Evolutionary conservation across 1,284 basidiomycete species (phyloP).

Genomic region (Cutaneotrichosporon daszewskae): DNA sequence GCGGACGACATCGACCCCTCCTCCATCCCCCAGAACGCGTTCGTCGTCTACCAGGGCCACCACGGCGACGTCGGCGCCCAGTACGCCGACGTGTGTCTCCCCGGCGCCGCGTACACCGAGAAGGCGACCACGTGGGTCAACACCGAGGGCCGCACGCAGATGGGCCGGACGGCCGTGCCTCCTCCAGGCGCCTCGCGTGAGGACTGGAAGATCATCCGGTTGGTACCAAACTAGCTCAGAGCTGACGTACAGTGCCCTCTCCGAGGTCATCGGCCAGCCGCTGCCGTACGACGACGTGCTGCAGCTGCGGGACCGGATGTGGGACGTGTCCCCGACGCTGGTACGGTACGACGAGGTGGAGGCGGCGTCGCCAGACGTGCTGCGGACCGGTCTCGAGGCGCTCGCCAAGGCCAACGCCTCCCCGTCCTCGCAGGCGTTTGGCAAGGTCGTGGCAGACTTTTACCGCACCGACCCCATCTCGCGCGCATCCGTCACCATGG

Average conservation of each 20-base stretch:
- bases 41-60: constrained; percentile 98
- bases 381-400: constrained; percentile 63
- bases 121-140: constrained; percentile 94
- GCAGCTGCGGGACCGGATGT: constrained; percentile 86
- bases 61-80: constrained; percentile 97
- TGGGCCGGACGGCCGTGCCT: constrained; percentile 88
- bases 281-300: constrained; percentile 89
- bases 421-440: constrained; percentile 58
- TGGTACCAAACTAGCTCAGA: constrained; percentile 27
- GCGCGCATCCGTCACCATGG: constrained; percentile 50
- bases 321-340: constrained; percentile 90
- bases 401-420: constrained; percentile 55
- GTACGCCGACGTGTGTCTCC: constrained; percentile 91
- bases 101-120: constrained; percentile 93
- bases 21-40: constrained; percentile 87
- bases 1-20: constrained; percentile 89
- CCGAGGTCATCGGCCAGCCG: constrained; percentile 74
- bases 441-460: constrained; percentile 84
- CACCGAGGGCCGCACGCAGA: constrained; percentile 89
- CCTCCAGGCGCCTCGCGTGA: constrained; percentile 91
- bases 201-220: constrained; percentile 99
- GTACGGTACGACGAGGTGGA: constrained; percentile 86
- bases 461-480: constrained; percentile 73
- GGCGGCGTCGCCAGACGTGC: constrained; percentile 64
- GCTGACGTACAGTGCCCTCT: constrained; percentile 67